Conservation (phyloP, 2,329 filamentous ascomycete species). For the Talaromyces marneffei region DNA sequence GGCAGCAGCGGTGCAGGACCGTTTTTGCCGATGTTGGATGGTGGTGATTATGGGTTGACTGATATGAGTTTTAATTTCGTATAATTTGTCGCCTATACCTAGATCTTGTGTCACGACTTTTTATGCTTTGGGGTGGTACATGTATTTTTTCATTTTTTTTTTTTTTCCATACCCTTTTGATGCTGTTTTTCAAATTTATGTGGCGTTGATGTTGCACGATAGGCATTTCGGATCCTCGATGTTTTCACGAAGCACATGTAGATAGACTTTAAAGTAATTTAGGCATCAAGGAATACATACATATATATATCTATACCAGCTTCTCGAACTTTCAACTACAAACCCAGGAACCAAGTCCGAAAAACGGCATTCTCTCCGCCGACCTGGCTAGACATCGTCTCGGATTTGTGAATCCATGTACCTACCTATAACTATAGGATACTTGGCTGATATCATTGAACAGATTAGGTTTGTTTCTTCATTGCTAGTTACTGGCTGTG, state of each 20-base stretch:
- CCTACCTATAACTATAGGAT: neutral
- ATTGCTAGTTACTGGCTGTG: neutral
- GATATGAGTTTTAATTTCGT: constrained; percentile 16
- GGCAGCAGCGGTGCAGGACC: neutral
- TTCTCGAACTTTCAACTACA: no score
- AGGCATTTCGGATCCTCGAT: neutral
- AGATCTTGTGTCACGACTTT: neutral
- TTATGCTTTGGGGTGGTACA: neutral
- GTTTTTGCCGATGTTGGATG: constrained; percentile 15
- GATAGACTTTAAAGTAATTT: no score
- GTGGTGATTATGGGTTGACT: constrained; percentile 12
- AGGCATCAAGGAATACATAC: neutral
- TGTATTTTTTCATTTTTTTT: neutral
- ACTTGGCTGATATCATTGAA: neutral
- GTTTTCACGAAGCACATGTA: neutral
- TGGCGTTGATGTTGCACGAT: neutral
- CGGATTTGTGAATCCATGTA: neutral
- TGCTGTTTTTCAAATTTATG: no score
- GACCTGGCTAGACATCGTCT: neutral
- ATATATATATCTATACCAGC: no score
- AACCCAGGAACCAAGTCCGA: neutral
- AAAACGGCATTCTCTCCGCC: neutral
- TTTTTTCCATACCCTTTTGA: neutral
- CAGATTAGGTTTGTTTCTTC: neutral
- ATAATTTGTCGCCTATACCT: neutral